Evolutionary conservation across 1,139 yeast genomes (phyloP), one percentile per base, ranked within the genome.

Genomic region (Kodamaea ohmeri): DNA sequence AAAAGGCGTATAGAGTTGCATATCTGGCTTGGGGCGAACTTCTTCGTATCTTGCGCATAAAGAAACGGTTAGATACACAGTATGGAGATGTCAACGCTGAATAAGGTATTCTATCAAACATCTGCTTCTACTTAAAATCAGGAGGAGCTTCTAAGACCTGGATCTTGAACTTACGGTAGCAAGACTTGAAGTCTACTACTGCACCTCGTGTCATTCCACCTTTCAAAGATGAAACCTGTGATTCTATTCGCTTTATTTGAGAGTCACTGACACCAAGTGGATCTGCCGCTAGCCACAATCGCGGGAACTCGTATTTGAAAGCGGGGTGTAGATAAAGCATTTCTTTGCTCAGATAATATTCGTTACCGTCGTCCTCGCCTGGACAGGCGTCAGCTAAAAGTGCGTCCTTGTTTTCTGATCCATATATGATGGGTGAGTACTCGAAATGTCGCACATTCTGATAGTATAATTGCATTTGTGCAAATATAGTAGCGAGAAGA

Each of bases 91-190:
- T 11, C 6, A 14, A 20, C 6, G 22, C 29, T 12, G 34, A n/a
- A n/a, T n/a, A n/a, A n/a, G n/a, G n/a, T n/a, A n/a, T n/a, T n/a
- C n/a, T n/a, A n/a, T n/a, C n/a, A n/a, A n/a, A n/a, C n/a, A n/a
- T n/a, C n/a, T n/a, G n/a, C n/a, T 6, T 13, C 44, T 45, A 64
- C 42, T 61, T 64, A 37, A 51, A 60, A 43, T 62, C 71, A 2
- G 72, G 71, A 3, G 72, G 71, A 1, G 69, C 71, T 35, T 55
- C 60, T 2, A 61, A 47, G 3, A 67, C 46, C 2, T 42, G 43
- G 3, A 65, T 42, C 12, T 47, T 46, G 33, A 58, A 41, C 14
- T 38, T 37, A 3, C 36, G 34, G 18, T 51, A 52, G 3, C 43
- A 33, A 20, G 46, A 47, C 3, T 44, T 43, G 32, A 56, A 52